Evolutionary conservation across 2,329 filamentous ascomycete species (phyloP), one percentile per base, ranked within the genome.

Genomic region (Leptographium radiaticola): DNA sequence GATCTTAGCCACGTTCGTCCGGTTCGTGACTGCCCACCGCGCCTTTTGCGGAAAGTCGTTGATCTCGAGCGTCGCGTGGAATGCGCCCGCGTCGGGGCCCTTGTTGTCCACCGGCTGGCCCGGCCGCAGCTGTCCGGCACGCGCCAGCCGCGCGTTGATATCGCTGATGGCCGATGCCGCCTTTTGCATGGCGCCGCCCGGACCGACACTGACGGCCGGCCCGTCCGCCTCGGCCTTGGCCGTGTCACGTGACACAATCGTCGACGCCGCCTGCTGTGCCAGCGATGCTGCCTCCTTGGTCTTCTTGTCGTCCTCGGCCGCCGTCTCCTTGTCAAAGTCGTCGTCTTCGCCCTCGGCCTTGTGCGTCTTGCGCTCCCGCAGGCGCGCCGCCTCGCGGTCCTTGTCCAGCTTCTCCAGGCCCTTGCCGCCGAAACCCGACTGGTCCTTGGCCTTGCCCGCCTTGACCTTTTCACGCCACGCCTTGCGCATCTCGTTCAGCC

Each of bases 31-130:
- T 12, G 89, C 91, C 93, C 93, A 98, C 62, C 93, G 82, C 59
- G 93, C 93, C 75, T 96, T 97, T 68, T 98, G 93, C 38, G 93
- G 93, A 70, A 97, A 97, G 70, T 98, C 93, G 69, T 98, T 98
- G 79, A 98, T 98, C 69, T 97, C 93, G 57, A 98, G 76, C 5
- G 91, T 97, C 16, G 93, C 90, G 67, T 98, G 93, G 77, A 89
- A 98, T 0, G 90, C 89, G 51, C 93, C 93, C 4, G 93, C 93
- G 68, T 98, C 93, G 0, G 93, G 93, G 1, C 93, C 93, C 69
- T 96, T 96, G 72, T 98, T 98, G 73, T 98, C 93, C 65, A 96
- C 94, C 9, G 93, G 89, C 57, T 95, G 90, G 15, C 93, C 93
- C 5, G 88, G 86, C 56, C 93, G 86, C 62, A 96, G 84, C 66